Evolutionary conservation across 2,329 filamentous ascomycete species (phyloP).

Genomic region (Fusarium burgessii): DNA sequence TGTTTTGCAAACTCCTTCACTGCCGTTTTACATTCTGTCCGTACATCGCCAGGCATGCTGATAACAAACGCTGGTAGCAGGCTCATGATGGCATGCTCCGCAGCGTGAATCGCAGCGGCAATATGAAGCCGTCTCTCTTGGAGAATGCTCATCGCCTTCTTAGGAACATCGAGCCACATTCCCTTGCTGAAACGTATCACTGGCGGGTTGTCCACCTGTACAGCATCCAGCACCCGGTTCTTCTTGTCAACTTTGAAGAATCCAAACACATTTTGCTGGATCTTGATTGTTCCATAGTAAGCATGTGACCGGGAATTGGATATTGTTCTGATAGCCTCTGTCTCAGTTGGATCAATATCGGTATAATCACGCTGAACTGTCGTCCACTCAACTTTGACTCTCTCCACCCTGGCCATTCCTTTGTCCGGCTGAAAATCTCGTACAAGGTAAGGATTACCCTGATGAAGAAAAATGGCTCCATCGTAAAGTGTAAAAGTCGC

Average conservation of each 20-base stretch:
- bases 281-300: slow-evolving; percentile 87
- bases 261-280: slow-evolving; percentile 90
- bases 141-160: slow-evolving; percentile 81
- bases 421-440: slow-evolving; percentile 86
- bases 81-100: slow-evolving; percentile 89
- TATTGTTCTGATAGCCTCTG: slow-evolving; percentile 85
- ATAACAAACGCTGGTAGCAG: slow-evolving; percentile 93
- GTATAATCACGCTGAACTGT: slow-evolving; percentile 94
- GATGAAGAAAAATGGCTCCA: slow-evolving; percentile 95
- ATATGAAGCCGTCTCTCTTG: slow-evolving; percentile 79
- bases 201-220: slow-evolving; percentile 92
- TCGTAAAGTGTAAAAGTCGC: slow-evolving; percentile 97
- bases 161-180: slow-evolving; percentile 95
- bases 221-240: slow-evolving; percentile 87
- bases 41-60: slow-evolving; percentile 88
- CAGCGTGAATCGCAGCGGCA: slow-evolving; percentile 91
- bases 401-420: slow-evolving; percentile 87
- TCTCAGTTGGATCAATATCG: slow-evolving; percentile 93
- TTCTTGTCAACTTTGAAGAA: slow-evolving; percentile 97
- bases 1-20: slow-evolving; percentile 85
- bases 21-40: slow-evolving; percentile 92
- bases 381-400: slow-evolving; percentile 93
- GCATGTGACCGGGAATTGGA: slow-evolving; percentile 72
- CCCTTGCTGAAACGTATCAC: slow-evolving; percentile 87
- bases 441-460: slow-evolving; percentile 92